Conservation (phyloP, 2,329 filamentous ascomycete species). For the Ascochyta viciae-villosae region DNA sequence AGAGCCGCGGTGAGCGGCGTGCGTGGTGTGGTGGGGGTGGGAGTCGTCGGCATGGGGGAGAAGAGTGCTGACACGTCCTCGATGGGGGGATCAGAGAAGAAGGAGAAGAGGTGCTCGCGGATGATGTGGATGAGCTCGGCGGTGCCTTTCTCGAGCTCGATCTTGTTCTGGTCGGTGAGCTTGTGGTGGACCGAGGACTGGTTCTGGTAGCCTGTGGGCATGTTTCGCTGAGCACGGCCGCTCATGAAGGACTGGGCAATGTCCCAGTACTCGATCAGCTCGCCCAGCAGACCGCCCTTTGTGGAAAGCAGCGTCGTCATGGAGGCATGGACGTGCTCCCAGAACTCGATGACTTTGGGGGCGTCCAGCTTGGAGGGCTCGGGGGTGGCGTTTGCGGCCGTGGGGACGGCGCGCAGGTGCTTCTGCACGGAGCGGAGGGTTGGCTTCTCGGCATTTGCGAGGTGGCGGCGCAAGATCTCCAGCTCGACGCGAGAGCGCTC, state of each 20-base stretch:
- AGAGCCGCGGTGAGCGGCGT: conserved; percentile 63
- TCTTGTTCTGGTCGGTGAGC: conserved; percentile 73
- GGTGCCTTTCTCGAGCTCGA: conserved; percentile 76
- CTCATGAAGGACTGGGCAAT: conserved; percentile 89
- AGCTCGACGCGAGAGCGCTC: conserved; percentile 92
- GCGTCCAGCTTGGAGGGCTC: conserved; percentile 73
- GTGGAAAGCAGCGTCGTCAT: conserved; percentile 76
- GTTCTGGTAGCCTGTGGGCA: conserved; percentile 82
- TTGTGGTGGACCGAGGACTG: conserved; percentile 83
- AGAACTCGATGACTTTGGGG: conserved; percentile 82
- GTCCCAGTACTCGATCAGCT: conserved; percentile 94
- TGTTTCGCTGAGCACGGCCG: conserved; percentile 78
- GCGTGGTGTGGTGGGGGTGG: conserved; percentile 66
- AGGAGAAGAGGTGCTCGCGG: conserved; percentile 77
- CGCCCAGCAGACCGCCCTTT: conserved; percentile 80
- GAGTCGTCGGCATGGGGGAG: conserved; percentile 77
- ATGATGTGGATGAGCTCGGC: conserved; percentile 85
- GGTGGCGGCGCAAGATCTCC: conserved; percentile 82
- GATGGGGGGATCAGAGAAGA: conserved; percentile 87
- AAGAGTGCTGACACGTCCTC: conserved; percentile 90
- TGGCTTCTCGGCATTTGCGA: conserved; percentile 77
- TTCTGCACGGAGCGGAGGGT: conserved; percentile 72
- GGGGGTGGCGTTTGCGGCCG: conserved; percentile 64
- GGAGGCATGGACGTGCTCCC: conserved; percentile 85
- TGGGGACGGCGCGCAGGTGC: conserved; percentile 76